phyloP scores from a whole-genome alignment of 192 early-diverging fungal species.

The Obelidium mucronatum region DNA sequence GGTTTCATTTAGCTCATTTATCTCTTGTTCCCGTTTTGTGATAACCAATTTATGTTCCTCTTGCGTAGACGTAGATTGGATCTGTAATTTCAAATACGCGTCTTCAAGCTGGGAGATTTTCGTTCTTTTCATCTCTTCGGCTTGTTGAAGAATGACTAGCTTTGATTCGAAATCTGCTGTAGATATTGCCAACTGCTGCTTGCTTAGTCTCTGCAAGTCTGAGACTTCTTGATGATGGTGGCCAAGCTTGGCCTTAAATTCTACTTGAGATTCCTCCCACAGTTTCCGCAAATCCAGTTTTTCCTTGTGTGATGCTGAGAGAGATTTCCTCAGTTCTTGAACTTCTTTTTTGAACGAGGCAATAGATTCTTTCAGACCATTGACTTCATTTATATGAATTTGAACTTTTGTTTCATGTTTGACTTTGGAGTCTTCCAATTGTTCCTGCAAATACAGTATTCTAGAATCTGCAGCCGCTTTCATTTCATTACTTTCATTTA shows the following conservation, averaged over 20 bases:
- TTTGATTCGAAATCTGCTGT: background rate
- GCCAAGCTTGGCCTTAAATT: background rate
- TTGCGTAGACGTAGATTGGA: background rate
- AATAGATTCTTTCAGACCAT: background rate
- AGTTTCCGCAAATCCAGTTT: slow-evolving; percentile 2
- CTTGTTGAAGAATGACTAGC: background rate
- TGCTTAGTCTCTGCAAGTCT: background rate
- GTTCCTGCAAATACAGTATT: background rate
- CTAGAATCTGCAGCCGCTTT: background rate
- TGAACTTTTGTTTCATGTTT: background rate
- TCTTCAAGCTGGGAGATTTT: background rate
- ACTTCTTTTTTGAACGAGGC: background rate
- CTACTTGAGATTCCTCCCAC: slow-evolving; percentile 3
- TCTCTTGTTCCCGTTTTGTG: background rate
- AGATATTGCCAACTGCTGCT: background rate
- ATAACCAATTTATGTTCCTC: background rate
- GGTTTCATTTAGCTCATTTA: background rate
- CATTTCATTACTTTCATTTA: background rate
- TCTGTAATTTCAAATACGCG: background rate
- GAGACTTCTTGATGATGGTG: slow-evolving; percentile 16
- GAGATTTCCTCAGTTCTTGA: background rate
- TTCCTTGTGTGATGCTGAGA: background rate
- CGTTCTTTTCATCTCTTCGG: background rate
- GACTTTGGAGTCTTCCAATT: no score
- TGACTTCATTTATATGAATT: background rate